Evolutionary conservation across 305 asterid genomes (phyloP), one percentile per base, ranked within the genome.

Genomic region (Coffea humblotiana): DNA sequence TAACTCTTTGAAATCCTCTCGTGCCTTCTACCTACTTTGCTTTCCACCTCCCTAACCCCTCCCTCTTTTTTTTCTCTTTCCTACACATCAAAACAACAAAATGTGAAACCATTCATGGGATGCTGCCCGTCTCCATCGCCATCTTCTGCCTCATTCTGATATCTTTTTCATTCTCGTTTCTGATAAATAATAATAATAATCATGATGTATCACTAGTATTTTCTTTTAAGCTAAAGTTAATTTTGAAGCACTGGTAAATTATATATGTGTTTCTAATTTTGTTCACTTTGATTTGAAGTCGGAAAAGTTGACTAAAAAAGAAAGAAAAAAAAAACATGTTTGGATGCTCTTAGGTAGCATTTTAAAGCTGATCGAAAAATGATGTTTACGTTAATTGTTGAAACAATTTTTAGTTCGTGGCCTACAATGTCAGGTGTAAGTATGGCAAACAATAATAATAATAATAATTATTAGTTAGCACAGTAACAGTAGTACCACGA

Each of bases 1-100:
- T 81, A 64, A 66, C 45, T 63, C 84, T 82, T 76, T 84, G 80
- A 84, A 82, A 82, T 86, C 80, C 82, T 83, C 79, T 80, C 79
- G 51, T 84, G 88, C 89, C 87, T 88, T 87, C 80, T 83, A 86
- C 88, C 95, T 81, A 88, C 88, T 81, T 85, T 71, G 72, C 72
- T 79, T 70, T 77, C 75, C 64, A 48, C 51, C 8, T 63, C 76
- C 76, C 58, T 37, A 37, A 37, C 6, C 43, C 0, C 43, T 37
- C 71, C 65, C 25, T 32, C 56, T 29, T 74, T 71, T 74, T 71
- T 77, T 60, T 45, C 83, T 80, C 82, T 77, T 83, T 80, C 81
- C 77, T 83, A 74, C 84, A 32, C 83, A 77, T 81, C 76, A 71
- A 71, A 84, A 85, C 75, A 63, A 56, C 40, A 61, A 52, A 75